phyloP scores from a whole-genome alignment of 306 rosid genomes.

The Quercus aquifolioides region DNA sequence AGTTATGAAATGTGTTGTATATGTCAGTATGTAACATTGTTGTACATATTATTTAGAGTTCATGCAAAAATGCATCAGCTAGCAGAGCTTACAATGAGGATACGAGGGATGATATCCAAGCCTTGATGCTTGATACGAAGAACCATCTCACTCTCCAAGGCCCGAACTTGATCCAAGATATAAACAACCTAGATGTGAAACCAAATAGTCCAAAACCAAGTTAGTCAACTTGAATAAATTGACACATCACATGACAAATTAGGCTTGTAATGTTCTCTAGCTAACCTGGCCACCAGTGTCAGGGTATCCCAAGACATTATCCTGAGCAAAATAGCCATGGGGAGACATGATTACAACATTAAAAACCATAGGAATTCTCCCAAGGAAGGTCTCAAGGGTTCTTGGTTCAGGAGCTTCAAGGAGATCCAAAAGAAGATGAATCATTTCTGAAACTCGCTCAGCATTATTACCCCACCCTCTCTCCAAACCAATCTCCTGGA shows the following conservation, averaged over 20 bases:
- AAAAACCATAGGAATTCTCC: slow-evolving; percentile 94
- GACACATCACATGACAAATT: background rate
- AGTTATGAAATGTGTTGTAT: background rate
- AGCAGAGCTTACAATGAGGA: slow-evolving; percentile 65
- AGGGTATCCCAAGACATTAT: slow-evolving; percentile 94
- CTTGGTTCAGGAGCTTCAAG: slow-evolving; percentile 99
- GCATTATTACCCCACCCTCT: slow-evolving; percentile 98
- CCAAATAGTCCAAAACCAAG: background rate
- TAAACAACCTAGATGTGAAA: slow-evolving; percentile 67
- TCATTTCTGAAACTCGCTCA: slow-evolving; percentile 73
- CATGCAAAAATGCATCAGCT: background rate
- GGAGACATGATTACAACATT: slow-evolving; percentile 97
- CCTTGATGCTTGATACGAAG: slow-evolving; percentile 89
- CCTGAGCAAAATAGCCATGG: slow-evolving; percentile 97
- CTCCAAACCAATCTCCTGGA: slow-evolving; percentile 93
- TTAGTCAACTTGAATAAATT: background rate
- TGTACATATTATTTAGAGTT: too few species aligned
- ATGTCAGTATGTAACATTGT: too few species aligned
- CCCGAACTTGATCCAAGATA: slow-evolving; percentile 99
- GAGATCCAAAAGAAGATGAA: slow-evolving; percentile 92
- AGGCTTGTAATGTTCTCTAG: background rate
- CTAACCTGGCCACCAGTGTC: slow-evolving; percentile 98
- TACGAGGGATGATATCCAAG: slow-evolving; percentile 81
- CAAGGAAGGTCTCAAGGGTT: slow-evolving; percentile 89
- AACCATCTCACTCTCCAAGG: slow-evolving; percentile 94